Conservation (phyloP, 163 green algal species). For the Prototheca cutis region DNA sequence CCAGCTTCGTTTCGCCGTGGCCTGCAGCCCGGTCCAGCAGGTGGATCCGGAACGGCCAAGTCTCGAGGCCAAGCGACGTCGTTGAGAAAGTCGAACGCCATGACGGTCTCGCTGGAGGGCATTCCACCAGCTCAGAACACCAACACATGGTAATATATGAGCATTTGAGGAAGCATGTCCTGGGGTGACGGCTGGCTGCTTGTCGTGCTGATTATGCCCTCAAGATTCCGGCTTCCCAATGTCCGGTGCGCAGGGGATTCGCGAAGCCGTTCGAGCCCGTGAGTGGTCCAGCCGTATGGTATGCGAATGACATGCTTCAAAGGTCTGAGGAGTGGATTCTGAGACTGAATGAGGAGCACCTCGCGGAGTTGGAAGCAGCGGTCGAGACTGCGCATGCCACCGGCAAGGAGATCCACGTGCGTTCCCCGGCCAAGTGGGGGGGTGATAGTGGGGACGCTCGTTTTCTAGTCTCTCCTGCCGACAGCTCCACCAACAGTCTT, state of each 20-base stretch:
- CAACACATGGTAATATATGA: not conserved
- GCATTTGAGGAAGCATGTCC: constrained; percentile 1
- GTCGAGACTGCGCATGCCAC: not conserved
- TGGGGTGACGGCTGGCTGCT: not conserved
- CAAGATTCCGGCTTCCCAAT: not conserved
- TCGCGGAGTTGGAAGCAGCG: constrained; percentile 18
- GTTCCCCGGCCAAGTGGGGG: not conserved
- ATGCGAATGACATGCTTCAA: constrained; percentile 1
- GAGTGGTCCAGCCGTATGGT: constrained; percentile 12
- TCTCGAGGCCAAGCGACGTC: no score
- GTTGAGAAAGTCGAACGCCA: not conserved
- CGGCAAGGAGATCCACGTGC: constrained; percentile 14
- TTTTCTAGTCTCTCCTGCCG: no score
- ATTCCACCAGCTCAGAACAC: not conserved
- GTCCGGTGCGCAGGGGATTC: not conserved
- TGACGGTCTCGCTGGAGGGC: not conserved
- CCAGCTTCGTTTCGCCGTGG: no score
- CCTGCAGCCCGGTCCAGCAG: no score
- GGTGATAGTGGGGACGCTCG: not conserved
- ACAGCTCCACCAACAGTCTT: no score
- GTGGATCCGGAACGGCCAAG: no score
- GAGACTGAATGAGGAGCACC: constrained; percentile 4
- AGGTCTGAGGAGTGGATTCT: constrained; percentile 13
- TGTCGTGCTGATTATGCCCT: no score
- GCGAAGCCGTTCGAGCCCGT: constrained; percentile 6